phyloP scores from a whole-genome alignment of 2,329 filamentous ascomycete genomes.

The Cytospora leucostoma region DNA sequence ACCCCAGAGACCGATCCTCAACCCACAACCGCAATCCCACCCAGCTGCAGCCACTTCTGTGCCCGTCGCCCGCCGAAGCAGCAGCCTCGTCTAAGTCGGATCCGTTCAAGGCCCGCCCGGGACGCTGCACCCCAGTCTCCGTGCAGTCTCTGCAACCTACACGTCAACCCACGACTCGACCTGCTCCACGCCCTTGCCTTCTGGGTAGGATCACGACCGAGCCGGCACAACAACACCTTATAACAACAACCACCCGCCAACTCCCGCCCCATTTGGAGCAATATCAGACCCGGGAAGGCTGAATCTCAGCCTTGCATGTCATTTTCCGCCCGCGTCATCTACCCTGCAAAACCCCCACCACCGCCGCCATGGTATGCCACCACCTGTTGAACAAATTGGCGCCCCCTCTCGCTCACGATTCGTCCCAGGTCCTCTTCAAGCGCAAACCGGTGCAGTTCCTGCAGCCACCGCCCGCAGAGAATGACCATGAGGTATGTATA shows the following conservation, averaged over 20 bases:
- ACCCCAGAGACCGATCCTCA: slow-evolving; percentile 1
- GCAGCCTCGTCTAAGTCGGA: slow-evolving; percentile 30
- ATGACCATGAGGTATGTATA: slow-evolving; percentile 76
- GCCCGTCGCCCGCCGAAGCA: slow-evolving; percentile 18
- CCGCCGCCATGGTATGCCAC: slow-evolving; percentile 40
- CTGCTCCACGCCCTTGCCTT: slow-evolving; percentile 26
- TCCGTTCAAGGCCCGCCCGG: slow-evolving; percentile 26
- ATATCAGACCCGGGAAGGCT: slow-evolving; percentile 36
- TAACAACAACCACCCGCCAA: slow-evolving; percentile 33
- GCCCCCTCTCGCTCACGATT: slow-evolving; percentile 29
- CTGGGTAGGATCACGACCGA: slow-evolving; percentile 19
- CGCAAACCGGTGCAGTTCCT: slow-evolving; percentile 89
- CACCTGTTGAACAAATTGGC: slow-evolving; percentile 27
- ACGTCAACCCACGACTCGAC: slow-evolving; percentile 27
- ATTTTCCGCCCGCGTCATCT: slow-evolving; percentile 33
- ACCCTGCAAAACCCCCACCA: slow-evolving; percentile 11
- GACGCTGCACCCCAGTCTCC: slow-evolving; percentile 26
- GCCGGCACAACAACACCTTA: slow-evolving; percentile 31
- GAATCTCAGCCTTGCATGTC: slow-evolving; percentile 47
- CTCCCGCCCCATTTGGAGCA: slow-evolving; percentile 35
- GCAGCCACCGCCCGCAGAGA: slow-evolving; percentile 68
- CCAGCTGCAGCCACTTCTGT: slow-evolving; percentile 11
- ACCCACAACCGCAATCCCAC: slow-evolving; percentile 15
- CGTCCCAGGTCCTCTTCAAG: slow-evolving; percentile 83
- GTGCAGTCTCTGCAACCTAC: slow-evolving; percentile 29